Evolutionary conservation across 2,329 filamentous ascomycete genomes (phyloP), one percentile per base, ranked within the genome.

Genomic region (Daldinia sp.): DNA sequence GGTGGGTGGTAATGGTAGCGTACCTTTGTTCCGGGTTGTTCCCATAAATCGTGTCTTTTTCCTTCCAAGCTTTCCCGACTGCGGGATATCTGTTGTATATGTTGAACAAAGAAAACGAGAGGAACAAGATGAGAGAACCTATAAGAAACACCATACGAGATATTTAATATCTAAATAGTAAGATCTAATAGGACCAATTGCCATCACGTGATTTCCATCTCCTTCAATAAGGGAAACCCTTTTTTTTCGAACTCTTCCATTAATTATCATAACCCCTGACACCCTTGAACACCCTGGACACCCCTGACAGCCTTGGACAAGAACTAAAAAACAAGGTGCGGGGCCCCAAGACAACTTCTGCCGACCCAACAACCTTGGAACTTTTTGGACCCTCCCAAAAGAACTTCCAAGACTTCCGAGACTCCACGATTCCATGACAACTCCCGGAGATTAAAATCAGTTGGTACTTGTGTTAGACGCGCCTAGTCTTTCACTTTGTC

Each of bases 311-410:
- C 7, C 7, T 10, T 35, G 6, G 33, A 63, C 55, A 69, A 54
- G 15, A 37, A 51, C 35, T 46, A 62, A 51, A 51, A 55, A 51
- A 55, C 53, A 62, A 63, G 42, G 68, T 70, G 68, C 68, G 68
- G 68, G 68, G 68, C 68, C 61, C 33, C 53, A 68, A 65, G 65
- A 61, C 65, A 54, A 44, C 62, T 65, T 70, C 68, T 70, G 56
- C 65, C 68, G 65, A 65, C 65, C 65, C 61, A 65, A 70, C 68
- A 68, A 56, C 44, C 50, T 67, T 23, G 20, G 20, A 23, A 23
- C 20, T 23, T 23, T 23, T 59, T 56, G 18, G 54, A 62, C 44
- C 26, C 54, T 59, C 46, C 33, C 46, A 60, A 56, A 18, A 20
- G n/a, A 33, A 48, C 62, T 50, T 68, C 54, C 53, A 60, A 48